These are phyloP conservation scores for Tricholoma furcatifolium DNA, from an alignment of 768 basidiomycete species.

Conservation along the genomic window DNA sequence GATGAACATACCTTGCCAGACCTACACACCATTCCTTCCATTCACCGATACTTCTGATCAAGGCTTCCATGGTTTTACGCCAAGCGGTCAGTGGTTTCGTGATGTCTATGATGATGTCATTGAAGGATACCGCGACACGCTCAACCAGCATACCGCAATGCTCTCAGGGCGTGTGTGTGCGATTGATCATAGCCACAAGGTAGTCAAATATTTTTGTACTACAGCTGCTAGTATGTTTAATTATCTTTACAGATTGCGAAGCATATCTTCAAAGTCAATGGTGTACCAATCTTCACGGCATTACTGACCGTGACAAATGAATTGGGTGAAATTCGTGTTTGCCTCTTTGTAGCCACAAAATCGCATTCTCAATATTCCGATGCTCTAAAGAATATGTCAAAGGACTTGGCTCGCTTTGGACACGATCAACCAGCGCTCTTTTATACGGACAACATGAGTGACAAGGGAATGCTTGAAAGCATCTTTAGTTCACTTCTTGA, in stretches of 20 bases:
- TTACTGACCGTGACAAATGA: slow-evolving; percentile 26
- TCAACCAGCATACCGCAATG: slow-evolving; percentile 24
- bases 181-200: too few species aligned
- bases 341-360: slow-evolving; percentile 27
- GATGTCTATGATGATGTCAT: slow-evolving; percentile 24
- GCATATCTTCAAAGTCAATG: slow-evolving; percentile 22
- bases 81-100: slow-evolving; percentile 16
- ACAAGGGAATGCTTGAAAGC: slow-evolving; percentile 15
- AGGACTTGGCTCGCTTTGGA: slow-evolving; percentile 25
- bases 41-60: background rate
- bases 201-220: background rate
- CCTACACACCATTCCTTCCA: slow-evolving; percentile 3
- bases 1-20: background rate
- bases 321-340: slow-evolving; percentile 22
- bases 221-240: background rate
- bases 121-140: slow-evolving; percentile 16
- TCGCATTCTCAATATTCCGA: slow-evolving; percentile 26
- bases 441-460: slow-evolving; percentile 29
- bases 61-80: slow-evolving; percentile 22
- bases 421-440: slow-evolving; percentile 19
- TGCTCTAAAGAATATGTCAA: slow-evolving; percentile 18
- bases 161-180: slow-evolving; percentile 12
- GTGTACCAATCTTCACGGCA: slow-evolving; percentile 21
- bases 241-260: slow-evolving; percentile 22
- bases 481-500: slow-evolving; percentile 12